Conservation (phyloP, 345 rosid species). For the Brassica napus region Da-Ae NC_063444.1:3715001-3715500, state of each 20-base stretch:
- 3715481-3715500: neutral
- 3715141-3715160: neutral
- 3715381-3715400: neutral
- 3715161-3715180: slow-evolving; percentile 30
- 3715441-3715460: neutral
- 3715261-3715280: slow-evolving; percentile 19
- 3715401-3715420: neutral
- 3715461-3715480: neutral
- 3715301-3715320: neutral
- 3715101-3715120: slow-evolving; percentile 70
- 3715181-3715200: slow-evolving; percentile 24
- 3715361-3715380: neutral
- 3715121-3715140: slow-evolving; percentile 68
- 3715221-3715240: neutral
- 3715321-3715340: neutral
- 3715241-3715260: neutral
- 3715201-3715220: neutral
- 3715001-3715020: neutral
- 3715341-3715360: neutral
- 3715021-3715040: slow-evolving; percentile 56
- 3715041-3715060: slow-evolving; percentile 65
- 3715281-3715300: neutral
- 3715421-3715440: neutral
- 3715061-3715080: slow-evolving; percentile 66
- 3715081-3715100: slow-evolving; percentile 71